Percentiles rank a stretch among this genome's conserved stretches.
Conservation (phyloP, 495 filamentous ascomycete genomes). For the Aspergillus olivimuriae region DNA sequence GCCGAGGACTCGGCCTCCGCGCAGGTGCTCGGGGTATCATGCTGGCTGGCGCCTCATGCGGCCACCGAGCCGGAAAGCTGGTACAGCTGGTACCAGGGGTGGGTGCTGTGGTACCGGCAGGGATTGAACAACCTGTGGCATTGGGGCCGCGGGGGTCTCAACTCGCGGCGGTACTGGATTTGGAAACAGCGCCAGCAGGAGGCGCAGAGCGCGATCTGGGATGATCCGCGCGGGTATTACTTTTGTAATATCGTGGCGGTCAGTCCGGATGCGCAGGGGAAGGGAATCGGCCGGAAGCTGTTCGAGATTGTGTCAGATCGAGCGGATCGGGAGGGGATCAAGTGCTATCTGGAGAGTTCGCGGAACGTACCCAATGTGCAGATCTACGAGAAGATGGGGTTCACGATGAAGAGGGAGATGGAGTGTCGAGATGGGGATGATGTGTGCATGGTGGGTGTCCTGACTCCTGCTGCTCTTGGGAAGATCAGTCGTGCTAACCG, state of each 20-base stretch:
- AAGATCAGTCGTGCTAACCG: constrained; percentile 3
- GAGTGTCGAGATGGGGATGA: constrained; percentile 54
- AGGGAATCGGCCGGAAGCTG: constrained; percentile 53
- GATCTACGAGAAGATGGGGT: constrained; percentile 64
- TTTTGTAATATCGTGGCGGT: constrained; percentile 67
- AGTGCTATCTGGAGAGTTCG: constrained; percentile 61
- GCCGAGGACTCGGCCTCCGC: constrained; percentile 3
- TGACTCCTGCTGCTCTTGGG: neutral
- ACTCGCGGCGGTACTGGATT: constrained; percentile 58
- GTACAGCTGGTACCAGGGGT: constrained; percentile 50
- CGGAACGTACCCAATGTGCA: constrained; percentile 55
- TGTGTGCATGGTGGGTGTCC: constrained; percentile 30
- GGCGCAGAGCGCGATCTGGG: constrained; percentile 35
- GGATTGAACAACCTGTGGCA: constrained; percentile 55
- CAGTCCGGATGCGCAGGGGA: constrained; percentile 49
- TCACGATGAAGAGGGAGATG: constrained; percentile 54
- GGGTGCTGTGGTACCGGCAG: constrained; percentile 54
- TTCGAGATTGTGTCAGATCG: constrained; percentile 50
- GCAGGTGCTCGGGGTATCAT: constrained; percentile 53
- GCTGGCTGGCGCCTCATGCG: constrained; percentile 53
- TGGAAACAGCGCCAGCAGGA: constrained; percentile 42
- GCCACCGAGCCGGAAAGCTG: constrained; percentile 42
- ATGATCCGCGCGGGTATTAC: constrained; percentile 51
- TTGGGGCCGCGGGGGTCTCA: constrained; percentile 55
- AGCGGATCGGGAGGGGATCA: constrained; percentile 53